A percentile compares a stretch with the other conserved stretches of the same genome.
These are phyloP conservation scores for Apiospora kogelbergensis DNA, from an alignment of 2,329 filamentous ascomycete genomes.

Conservation along the genomic window DNA sequence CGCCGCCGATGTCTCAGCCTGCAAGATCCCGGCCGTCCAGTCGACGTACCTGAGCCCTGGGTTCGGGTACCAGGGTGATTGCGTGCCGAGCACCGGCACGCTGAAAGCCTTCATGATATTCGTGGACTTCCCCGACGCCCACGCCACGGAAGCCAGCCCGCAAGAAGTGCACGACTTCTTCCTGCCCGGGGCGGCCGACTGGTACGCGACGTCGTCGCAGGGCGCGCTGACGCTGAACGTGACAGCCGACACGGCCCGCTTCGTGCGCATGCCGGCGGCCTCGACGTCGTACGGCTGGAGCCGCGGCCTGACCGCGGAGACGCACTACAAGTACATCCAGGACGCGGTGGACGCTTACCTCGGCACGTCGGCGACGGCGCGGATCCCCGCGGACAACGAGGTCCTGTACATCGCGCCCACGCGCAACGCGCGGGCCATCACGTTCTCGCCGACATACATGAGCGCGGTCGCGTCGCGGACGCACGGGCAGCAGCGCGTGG, in stretches of 20 bases:
- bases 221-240: slow-evolving; percentile 21
- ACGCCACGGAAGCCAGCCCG: slow-evolving; percentile 23
- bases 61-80: slow-evolving; percentile 28
- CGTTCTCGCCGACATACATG: slow-evolving; percentile 28
- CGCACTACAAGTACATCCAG: slow-evolving; percentile 28
- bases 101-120: slow-evolving; percentile 36
- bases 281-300: slow-evolving; percentile 25
- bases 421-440: slow-evolving; percentile 23
- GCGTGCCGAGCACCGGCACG: slow-evolving; percentile 31
- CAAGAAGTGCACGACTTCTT: slow-evolving; percentile 24
- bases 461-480: slow-evolving; percentile 22
- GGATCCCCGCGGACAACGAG: slow-evolving; percentile 20
- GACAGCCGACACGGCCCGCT: slow-evolving; percentile 24
- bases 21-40: not conserved
- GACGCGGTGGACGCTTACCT: slow-evolving; percentile 30
- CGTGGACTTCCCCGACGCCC: slow-evolving; percentile 34
- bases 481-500: not conserved
- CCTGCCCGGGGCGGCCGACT: slow-evolving; percentile 27
- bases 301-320: slow-evolving; percentile 23
- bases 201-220: slow-evolving; percentile 25
- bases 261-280: slow-evolving; percentile 26
- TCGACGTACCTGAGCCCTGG: slow-evolving; percentile 27
- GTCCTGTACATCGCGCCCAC: slow-evolving; percentile 33
- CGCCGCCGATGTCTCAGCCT: not conserved
- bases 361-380: not conserved